Evolutionary conservation across 1,139 yeast genomes (phyloP), one percentile per base, ranked within the genome.

Genomic region (Torulaspora globosa): DNA sequence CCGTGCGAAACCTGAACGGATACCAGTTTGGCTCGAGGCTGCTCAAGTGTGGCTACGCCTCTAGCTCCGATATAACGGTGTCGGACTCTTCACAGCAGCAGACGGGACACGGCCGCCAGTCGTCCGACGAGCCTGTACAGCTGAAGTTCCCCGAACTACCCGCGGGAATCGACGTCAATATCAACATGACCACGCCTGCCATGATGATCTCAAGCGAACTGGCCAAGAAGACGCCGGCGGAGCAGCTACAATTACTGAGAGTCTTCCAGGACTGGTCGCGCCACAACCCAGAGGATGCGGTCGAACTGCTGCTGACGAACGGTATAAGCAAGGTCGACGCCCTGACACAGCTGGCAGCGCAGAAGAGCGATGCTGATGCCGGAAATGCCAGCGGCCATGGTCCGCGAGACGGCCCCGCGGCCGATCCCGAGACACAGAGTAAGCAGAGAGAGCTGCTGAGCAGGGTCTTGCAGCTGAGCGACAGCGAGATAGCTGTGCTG

Each of bases 1-100:
- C 97, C 0, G 95, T 89, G 15, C 72, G 97, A 49, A 92, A 90
- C 67, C 71, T 90, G 55, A 86, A 87, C 65, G 85, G 87, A 54
- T 83, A 84, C 68, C 75, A 78, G 26, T 77, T 90, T 40, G 96
- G 96, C 0, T 78, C 79, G 48, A 71, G 96, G 51, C 72, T 71
- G 38, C 68, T 90, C 43, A 80, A 84, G 54, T 94, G 96, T 56
- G 85, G 87, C 19, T 83, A 82, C 62, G 72, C 89, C 38, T 54
- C 58, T 12, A 56, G 58, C 33, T 58, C 57, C 24, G 64, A 60
- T 36, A 52, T 59, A 23, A 47, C 56, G 0, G 48, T 47, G 6
- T 43, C 46, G 40, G 58, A 58, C 29, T 55, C 54, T 26, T 45
- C 43, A 40, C 48, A 44, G 21, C 52, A 49, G 43, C 46, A 50